Evolutionary conservation across 2,329 filamentous ascomycete genomes (phyloP), one percentile per base, ranked within the genome.

Genomic region (Ceratocystis variospora): DNA sequence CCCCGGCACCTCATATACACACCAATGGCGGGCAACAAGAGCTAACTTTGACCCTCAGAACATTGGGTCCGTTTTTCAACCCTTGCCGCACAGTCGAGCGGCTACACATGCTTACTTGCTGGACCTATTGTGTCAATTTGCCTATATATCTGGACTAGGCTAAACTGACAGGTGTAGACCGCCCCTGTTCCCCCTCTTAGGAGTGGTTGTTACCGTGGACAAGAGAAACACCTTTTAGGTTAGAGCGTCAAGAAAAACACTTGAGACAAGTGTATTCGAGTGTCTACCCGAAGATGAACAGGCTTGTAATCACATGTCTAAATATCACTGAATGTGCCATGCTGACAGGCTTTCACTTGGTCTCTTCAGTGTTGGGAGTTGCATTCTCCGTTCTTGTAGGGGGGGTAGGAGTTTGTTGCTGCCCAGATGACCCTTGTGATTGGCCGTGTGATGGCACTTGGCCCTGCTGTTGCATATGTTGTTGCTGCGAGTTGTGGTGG

Each of bases 311-410:
- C 19, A 28, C 6, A 57, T 57, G 53, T 57, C 53, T 57, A 31
- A 28, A 31, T 57, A 57, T 57, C 53, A 28, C 53, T 57, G 22
- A 57, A 57, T 28, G 25, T 22, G 28, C 15, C 12, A 33, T 28
- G 19, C 15, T 17, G 10, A 57, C 22, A 25, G 12, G 22, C 10
- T 45, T 50, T 68, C 67, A 68, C 63, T 68, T 68, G 12, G 67
- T 61, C 44, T 68, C 67, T 28, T 68, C 67, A 3, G 67, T 63
- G 50, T 63, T 68, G n/a, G 67, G 67, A 15, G 67, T 66, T 5
- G 37, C 61, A 33, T 68, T 68, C 33, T 68, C 67, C 10, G 61
- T 68, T 61, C 59, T 62, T 25, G 63, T 64, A 31, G 67, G 63
- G 4, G 63, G 66, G 1, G 67, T 68, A 12, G 67, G 64, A 33